These are phyloP conservation scores for Scutellaria galericulata DNA, from an alignment of 257 asterid genomes.

Conservation along the genomic window DNA sequence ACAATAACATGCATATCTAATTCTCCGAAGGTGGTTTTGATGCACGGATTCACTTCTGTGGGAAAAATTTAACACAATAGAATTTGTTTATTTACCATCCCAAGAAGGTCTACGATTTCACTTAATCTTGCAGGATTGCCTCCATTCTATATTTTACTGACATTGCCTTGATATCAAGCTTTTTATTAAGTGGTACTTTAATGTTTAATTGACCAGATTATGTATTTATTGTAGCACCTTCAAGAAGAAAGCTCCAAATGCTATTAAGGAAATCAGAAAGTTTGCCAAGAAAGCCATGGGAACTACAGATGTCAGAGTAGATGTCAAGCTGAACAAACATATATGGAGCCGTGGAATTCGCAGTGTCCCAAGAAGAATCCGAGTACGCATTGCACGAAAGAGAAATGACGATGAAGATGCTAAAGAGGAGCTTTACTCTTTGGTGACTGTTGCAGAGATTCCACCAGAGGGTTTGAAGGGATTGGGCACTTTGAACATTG, in stretches of 20 bases:
- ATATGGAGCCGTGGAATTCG: conserved; percentile 65
- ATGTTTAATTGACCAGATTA: background rate
- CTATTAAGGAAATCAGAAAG: conserved; percentile 56
- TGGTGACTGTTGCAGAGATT: conserved; percentile 58
- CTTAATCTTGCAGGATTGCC: no score
- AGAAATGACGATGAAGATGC: conserved; percentile 67
- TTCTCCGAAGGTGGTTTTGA: no score
- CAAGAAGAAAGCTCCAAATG: conserved; percentile 63
- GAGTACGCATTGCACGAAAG: conserved; percentile 57
- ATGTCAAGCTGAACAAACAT: conserved; percentile 56
- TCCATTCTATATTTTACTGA: no score
- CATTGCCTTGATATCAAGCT: background rate
- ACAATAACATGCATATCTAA: no score
- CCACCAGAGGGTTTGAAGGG: conserved; percentile 55
- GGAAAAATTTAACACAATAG: no score
- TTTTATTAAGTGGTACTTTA: no score
- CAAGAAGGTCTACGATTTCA: no score
- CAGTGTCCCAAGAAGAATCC: conserved; percentile 57
- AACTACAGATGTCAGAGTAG: conserved; percentile 55
- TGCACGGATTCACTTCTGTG: no score
- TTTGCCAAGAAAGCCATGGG: conserved; percentile 65
- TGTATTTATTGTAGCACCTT: conserved; percentile 45
- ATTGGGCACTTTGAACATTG: conserved; percentile 51
- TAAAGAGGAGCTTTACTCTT: conserved; percentile 60
- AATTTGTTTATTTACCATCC: no score